Evolutionary conservation across 2,329 filamentous ascomycete species (phyloP).

Genomic region (Ascosphaera apis): DNA sequence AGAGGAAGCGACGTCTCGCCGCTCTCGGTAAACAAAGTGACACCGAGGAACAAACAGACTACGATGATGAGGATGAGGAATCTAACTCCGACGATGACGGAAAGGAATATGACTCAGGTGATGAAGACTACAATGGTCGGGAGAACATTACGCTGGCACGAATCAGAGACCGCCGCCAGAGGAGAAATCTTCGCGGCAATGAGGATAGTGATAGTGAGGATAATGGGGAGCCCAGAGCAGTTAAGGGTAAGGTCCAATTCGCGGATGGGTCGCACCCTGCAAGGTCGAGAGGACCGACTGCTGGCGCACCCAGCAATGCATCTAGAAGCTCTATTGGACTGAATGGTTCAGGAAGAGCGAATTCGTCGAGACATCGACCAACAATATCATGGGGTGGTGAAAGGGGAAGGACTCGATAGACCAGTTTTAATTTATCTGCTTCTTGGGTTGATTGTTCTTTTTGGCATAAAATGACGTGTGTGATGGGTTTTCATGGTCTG

Average conservation of each 20-base stretch:
- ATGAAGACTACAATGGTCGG: constrained; percentile 10
- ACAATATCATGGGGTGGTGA: constrained; percentile 21
- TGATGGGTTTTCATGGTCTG: too few relatives aligned
- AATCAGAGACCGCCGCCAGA: constrained; percentile 4
- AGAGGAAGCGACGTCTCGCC: constrained; percentile 23
- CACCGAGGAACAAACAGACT: constrained; percentile 8
- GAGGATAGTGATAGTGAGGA: constrained; percentile 10
- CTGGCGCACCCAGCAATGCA: neutral
- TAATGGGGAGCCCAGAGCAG: constrained; percentile 8
- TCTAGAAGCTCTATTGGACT: neutral
- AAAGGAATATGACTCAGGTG: constrained; percentile 2
- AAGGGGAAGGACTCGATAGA: constrained; percentile 8
- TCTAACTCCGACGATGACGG: constrained; percentile 3
- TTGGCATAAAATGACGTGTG: too few relatives aligned
- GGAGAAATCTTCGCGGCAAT: constrained; percentile 4
- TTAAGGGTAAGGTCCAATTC: constrained; percentile 13
- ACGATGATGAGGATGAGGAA: constrained; percentile 8
- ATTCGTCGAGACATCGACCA: constrained; percentile 7
- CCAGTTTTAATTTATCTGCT: too few relatives aligned
- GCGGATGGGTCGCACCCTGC: constrained; percentile 12
- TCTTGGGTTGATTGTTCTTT: too few relatives aligned
- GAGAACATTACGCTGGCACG: constrained; percentile 3
- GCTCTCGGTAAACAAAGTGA: constrained; percentile 13
- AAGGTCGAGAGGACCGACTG: constrained; percentile 6
- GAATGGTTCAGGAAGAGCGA: neutral